Base-by-base conservation (phyloP, 345 rosid species). In the Salix suchowensis region DNA sequence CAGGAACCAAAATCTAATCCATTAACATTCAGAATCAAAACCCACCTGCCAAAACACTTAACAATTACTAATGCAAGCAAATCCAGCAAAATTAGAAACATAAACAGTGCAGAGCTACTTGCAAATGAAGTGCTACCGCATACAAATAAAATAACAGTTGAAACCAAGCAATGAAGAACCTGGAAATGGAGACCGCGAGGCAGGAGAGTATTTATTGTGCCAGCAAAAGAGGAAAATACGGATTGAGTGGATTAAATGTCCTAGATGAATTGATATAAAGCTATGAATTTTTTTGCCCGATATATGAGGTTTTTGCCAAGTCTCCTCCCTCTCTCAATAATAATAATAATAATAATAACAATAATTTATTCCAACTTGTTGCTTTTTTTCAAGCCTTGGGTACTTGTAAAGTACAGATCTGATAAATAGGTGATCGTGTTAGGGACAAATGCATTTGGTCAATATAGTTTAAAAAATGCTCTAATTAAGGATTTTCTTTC, bases 21-120 rank as follows among this genome's bases (percentile, higher is more conserved):
- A 34, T 37, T 64, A 34, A 40, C 78, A 68, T 36, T 68, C 60
- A 65, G 14, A 78, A 42, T 42, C 64, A 2, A 64, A 73, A 73
- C 78, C 76, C 78, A 81, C 26, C 24, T 24, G 21, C 73, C 46
- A 69, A 75, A 74, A 39, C 6, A 67, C 44, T 13, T 24, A 12
- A 68, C 14, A 4, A 2, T 37, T 70, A 40, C 28, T 64, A 54
- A 66, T 24, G 34, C 50, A 58, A n/a, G 15, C 44, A 67, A 60
- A 68, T 8, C 15, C 58, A 34, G 13, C 30, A 32, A 68, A 58
- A 71, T 10, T 28, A 26, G 10, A 58, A n/a, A 62, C 26, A 0
- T 30, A 44, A 67, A 36, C 11, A 65, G 64, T 11, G 34, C 14
- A 26, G 21, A 55, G 30, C 4, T 26, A 26, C 24, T 24, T 26